Percentiles rank a stretch among this genome's conserved stretches.
Conservation (phyloP, 805 yeast species). For the Pichia occidentalis region DNA sequence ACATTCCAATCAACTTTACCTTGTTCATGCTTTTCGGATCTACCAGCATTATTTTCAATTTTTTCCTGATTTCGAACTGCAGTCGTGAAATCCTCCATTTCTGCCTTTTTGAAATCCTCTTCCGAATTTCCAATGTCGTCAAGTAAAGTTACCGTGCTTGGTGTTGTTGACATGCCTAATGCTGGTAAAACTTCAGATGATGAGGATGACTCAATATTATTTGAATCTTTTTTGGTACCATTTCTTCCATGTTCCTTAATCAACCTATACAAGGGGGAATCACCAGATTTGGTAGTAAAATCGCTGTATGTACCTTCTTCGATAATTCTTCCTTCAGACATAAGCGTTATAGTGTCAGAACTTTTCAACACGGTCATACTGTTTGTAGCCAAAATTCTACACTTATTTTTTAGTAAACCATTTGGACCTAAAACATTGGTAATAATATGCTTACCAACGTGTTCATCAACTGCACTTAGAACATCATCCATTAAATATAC, state of each 20-base stretch:
- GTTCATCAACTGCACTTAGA: slow-evolving; percentile 95
- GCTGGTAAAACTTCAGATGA: slow-evolving; percentile 16
- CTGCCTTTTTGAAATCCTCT: slow-evolving; percentile 54
- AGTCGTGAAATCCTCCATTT: slow-evolving; percentile 40
- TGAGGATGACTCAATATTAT: slow-evolving; percentile 6
- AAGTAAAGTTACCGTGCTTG: slow-evolving; percentile 19
- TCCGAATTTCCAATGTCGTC: slow-evolving; percentile 29
- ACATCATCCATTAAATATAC: slow-evolving; percentile 88
- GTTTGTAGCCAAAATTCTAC: slow-evolving; percentile 54
- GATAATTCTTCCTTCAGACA: slow-evolving; percentile 54
- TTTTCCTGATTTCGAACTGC: slow-evolving; percentile 31
- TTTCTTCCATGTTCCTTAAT: slow-evolving; percentile 54
- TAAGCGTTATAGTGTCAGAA: slow-evolving; percentile 55
- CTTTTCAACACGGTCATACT: slow-evolving; percentile 47
- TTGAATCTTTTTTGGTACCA: slow-evolving; percentile 19
- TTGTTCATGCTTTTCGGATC: slow-evolving; percentile 79
- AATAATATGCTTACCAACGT: slow-evolving; percentile 82
- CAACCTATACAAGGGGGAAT: slow-evolving; percentile 35
- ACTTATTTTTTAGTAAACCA: slow-evolving; percentile 47
- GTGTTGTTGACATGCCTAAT: slow-evolving; percentile 13
- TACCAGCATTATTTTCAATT: slow-evolving; percentile 35
- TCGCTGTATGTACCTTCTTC: slow-evolving; percentile 61
- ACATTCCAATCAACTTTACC: slow-evolving; percentile 91
- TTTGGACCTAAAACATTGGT: slow-evolving; percentile 41
- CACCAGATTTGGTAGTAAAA: slow-evolving; percentile 32